Conservation (phyloP, 495 filamentous ascomycete species). For the Annulohypoxylon bovei region DNA sequence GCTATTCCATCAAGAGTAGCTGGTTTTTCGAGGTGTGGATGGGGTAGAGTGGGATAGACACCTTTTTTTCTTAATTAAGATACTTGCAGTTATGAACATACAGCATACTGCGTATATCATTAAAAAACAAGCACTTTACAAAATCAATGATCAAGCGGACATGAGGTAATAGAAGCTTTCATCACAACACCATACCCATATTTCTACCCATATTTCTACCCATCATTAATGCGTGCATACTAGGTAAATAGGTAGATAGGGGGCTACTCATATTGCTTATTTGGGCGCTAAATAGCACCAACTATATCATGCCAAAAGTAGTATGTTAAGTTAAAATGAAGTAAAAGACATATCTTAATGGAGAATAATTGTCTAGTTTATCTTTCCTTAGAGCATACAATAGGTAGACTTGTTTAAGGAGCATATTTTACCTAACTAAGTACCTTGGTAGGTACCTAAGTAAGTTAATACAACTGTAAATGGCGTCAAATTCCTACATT, state of each 20-base stretch:
- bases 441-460: too few species aligned
- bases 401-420: too few species aligned
- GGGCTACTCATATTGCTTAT: not conserved
- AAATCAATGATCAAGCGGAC: not conserved
- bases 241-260: not conserved
- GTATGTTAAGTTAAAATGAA: too few species aligned
- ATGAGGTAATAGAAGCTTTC: not conserved
- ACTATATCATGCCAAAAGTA: too few species aligned
- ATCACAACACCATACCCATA: not conserved
- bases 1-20: not conserved
- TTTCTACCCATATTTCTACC: not conserved
- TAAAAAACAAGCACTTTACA: not conserved
- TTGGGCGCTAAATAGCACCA: too few species aligned
- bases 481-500: too few species aligned
- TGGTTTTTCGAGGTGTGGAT: not conserved
- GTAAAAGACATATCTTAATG: too few species aligned
- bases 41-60: not conserved
- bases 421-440: too few species aligned
- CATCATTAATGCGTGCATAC: not conserved
- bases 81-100: not conserved
- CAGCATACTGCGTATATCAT: not conserved
- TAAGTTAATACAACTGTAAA: too few species aligned
- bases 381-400: too few species aligned
- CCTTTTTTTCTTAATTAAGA: too few species aligned
- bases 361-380: too few species aligned